These are phyloP conservation scores for Verticillium longisporum DNA, from an alignment of 2,329 filamentous ascomycete species.

Conservation along the genomic window DNA sequence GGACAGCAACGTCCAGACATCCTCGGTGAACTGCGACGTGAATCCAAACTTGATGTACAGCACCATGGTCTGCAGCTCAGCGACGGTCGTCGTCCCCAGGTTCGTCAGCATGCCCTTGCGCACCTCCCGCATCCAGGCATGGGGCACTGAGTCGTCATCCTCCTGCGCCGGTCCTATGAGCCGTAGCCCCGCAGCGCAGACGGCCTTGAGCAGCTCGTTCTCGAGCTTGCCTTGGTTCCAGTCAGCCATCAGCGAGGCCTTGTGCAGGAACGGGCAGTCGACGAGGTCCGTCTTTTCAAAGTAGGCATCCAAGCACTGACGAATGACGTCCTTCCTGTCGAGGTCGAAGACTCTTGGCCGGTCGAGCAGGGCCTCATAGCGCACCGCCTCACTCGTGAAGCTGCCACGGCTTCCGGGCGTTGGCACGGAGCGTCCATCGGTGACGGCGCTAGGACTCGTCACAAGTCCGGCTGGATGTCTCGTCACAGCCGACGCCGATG, in stretches of 20 bases:
- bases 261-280: constrained; percentile 16
- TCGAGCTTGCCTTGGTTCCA: constrained; percentile 16
- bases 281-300: constrained; percentile 11
- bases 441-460: background rate
- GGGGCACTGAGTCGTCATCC: background rate
- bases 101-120: constrained; percentile 4
- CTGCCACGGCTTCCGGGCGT: background rate
- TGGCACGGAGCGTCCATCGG: background rate
- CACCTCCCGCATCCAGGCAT: constrained; percentile 14
- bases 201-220: constrained; percentile 12
- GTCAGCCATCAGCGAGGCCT: constrained; percentile 14
- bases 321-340: background rate
- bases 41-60: constrained; percentile 14
- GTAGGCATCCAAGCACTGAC: constrained; percentile 12
- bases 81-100: constrained; percentile 3
- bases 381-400: background rate
- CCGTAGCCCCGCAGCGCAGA: constrained; percentile 11
- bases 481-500: background rate
- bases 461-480: background rate
- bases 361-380: background rate
- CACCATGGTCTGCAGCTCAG: constrained; percentile 14
- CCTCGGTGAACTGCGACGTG: constrained; percentile 1
- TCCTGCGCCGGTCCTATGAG: background rate
- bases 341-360: background rate
- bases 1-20: constrained; percentile 16